Base-by-base conservation (phyloP, 495 filamentous ascomycete genomes). In the Aspergillus panamensis region DNA sequence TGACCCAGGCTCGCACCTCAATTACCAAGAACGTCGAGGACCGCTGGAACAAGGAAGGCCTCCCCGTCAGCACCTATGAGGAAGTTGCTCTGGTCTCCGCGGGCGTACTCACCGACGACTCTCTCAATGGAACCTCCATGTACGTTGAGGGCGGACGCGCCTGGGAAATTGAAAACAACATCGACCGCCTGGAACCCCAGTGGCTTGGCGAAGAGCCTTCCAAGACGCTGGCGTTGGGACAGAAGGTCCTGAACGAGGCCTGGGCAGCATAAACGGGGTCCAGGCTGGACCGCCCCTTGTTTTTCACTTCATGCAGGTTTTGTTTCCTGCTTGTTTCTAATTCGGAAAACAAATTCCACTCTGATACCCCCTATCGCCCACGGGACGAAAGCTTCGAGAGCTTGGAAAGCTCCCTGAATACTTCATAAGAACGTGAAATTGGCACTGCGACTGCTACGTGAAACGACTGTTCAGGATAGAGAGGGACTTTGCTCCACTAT, bases 121-220 rank as follows among this genome's bases (percentile, higher is more conserved):
- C 63, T 20, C 66, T 75, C 7, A 77, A 76, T 55, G 79, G 74
- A 19, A 74, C 64, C 32, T 76, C 72, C 0, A 77, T 80, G 65
- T 80, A 74, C 35, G 70, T 80, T 14, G 70, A 75, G 30, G 78
- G 78, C 14, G 77, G 75, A 0, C 69, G 77, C 31, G 76, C 71
- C 14, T 82, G 76, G 72, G 77, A 80, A 45, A 74, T 77, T 21
- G 78, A 82, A 48, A 66, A 66, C 35, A 77, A 78, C 29, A 63
- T 79, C 19, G 69, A 77, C 44, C 73, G 66, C 8, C 58, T 74
- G 1, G 71, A 75, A 61, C 60, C 69, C 12, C 61, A 73, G 51
- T 80, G 78, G 77, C 64, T 80, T 57, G 78, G 77, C 0, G 68
- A 73, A 56, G 69, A 69, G 31, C 72, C 76, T 16, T 72, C 74